A percentile compares a stretch with the other conserved stretches of the same genome.
Conservation (phyloP, 2,329 filamentous ascomycete genomes). For the Aspergillus niger region DNA sequence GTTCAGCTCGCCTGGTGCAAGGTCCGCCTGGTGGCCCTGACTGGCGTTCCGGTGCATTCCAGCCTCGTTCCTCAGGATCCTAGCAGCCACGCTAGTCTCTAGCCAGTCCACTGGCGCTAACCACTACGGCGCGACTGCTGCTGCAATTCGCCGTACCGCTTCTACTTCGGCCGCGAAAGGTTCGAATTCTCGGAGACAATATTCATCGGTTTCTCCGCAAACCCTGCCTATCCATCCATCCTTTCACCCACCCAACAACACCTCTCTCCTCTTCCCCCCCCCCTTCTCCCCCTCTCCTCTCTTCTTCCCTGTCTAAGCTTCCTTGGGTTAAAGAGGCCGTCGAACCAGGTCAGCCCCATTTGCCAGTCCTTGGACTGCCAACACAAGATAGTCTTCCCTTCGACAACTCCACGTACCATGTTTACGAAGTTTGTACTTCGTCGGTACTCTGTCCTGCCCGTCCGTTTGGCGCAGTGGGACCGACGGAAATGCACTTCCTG, state of each 20-base stretch:
- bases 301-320: not conserved
- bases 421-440: not conserved
- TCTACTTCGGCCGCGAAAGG: constrained; percentile 16
- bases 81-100: constrained; percentile 5
- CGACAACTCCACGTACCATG: constrained; percentile 1
- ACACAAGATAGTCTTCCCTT: not conserved
- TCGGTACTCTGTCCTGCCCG: constrained; percentile 3
- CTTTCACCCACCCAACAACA: not conserved
- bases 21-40: constrained; percentile 25
- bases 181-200: constrained; percentile 19
- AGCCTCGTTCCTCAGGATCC: constrained; percentile 11
- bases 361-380: not conserved
- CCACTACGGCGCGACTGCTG: not conserved
- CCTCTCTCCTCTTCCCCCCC: not conserved
- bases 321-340: not conserved
- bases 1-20: constrained; percentile 21
- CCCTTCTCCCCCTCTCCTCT: not conserved
- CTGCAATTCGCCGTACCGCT: constrained; percentile 2
- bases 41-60: constrained; percentile 15
- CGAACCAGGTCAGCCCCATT: not conserved
- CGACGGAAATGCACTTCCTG: constrained; percentile 11
- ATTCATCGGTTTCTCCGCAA: constrained; percentile 20
- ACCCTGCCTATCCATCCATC: constrained; percentile 16
- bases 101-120: constrained; percentile 2
- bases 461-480: constrained; percentile 7